Percentiles rank a stretch among this genome's conserved stretches.
These are phyloP conservation scores for Rhodotorula sp. DNA, from an alignment of 1,284 basidiomycete genomes.

Conservation along the genomic window DNA sequence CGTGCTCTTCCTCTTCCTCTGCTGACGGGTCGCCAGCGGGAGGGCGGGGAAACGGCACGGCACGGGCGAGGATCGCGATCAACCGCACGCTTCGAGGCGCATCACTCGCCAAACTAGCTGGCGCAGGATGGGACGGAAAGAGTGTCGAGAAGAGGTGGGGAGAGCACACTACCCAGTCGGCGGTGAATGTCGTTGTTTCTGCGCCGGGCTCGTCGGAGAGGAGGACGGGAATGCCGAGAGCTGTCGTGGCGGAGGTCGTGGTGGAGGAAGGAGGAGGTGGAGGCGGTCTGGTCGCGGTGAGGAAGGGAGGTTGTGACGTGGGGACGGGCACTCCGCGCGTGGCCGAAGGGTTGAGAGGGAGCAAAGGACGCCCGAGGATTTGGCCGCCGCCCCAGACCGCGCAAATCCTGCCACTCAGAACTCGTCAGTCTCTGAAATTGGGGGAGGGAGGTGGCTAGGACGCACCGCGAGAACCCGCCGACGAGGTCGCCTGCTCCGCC, in stretches of 20 bases:
- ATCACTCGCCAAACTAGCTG: rapidly evolving
- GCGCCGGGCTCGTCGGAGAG: conserved; percentile 21
- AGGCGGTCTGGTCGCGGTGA: conserved; percentile 15
- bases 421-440: neutral
- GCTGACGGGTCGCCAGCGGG: conserved; percentile 18
- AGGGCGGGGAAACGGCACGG: conserved; percentile 51
- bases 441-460: neutral
- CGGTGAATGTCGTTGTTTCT: conserved; percentile 51
- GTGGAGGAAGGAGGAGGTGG: conserved; percentile 5
- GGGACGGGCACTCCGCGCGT: conserved; percentile 15
- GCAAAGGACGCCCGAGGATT: conserved; percentile 67
- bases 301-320: conserved; percentile 24
- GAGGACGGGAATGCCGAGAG: conserved; percentile 36
- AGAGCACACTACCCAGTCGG: conserved; percentile 51
- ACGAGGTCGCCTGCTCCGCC: conserved; percentile 89
- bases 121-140: conserved; percentile 37
- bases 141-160: conserved; percentile 56
- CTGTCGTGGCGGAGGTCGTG: neutral
- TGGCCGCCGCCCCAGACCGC: conserved; percentile 83
- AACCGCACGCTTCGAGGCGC: conserved; percentile 58
- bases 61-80: conserved; percentile 64
- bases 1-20: conserved; percentile 39
- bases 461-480: conserved; percentile 77
- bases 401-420: conserved; percentile 60
- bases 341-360: conserved; percentile 50